These are phyloP conservation scores for Anaeramoeba flamelloides DNA, from an alignment of 78 protist genomes.

Conservation along the genomic window DNA sequence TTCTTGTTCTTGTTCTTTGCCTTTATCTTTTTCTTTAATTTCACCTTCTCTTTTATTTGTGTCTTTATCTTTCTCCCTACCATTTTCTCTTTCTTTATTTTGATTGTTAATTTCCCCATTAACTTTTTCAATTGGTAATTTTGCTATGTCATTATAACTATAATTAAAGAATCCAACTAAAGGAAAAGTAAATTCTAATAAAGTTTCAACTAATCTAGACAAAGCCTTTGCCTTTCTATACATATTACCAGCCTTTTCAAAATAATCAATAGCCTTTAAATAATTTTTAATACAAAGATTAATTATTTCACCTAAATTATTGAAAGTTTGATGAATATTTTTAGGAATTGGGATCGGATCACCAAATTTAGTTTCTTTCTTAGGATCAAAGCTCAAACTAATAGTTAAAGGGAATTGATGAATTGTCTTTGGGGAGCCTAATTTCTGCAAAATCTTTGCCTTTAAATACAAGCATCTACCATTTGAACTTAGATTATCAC, in stretches of 20 bases:
- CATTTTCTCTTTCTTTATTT: too few species aligned
- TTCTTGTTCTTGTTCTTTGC: too few species aligned
- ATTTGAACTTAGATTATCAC: neutral
- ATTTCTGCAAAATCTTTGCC: neutral
- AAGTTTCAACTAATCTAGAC: neutral
- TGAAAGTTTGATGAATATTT: neutral
- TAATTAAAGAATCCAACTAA: neutral
- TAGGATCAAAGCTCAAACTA: neutral
- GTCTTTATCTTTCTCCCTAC: too few species aligned
- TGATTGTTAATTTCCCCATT: too few species aligned
- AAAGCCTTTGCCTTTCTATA: neutral
- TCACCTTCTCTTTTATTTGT: too few species aligned
- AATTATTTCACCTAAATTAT: neutral
- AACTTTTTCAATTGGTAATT: too few species aligned
- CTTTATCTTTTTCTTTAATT: too few species aligned
- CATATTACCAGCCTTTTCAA: neutral
- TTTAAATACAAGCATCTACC: neutral
- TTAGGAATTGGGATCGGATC: neutral
- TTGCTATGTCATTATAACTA: too few species aligned
- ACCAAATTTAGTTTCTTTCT: neutral
- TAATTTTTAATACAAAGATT: neutral
- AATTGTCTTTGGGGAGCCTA: neutral
- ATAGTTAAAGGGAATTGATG: neutral
- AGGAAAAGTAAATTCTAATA: neutral
- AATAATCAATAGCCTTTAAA: neutral